phyloP scores from a whole-genome alignment of 805 yeast genomes.

The Metschnikowia matae region DNA sequence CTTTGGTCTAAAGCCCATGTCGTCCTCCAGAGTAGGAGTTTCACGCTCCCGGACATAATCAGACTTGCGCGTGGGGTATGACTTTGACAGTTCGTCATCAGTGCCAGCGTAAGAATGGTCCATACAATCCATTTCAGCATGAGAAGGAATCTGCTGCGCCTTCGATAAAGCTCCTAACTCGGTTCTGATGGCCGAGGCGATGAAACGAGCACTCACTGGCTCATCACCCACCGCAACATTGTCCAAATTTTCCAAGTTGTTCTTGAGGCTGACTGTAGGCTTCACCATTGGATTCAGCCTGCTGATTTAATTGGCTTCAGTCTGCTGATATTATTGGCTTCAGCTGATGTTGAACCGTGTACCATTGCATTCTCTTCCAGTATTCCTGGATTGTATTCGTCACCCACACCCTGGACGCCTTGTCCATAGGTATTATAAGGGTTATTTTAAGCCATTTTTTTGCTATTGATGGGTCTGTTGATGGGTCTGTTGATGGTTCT shows the following conservation, averaged over 20 bases:
- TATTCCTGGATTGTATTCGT: slow-evolving; percentile 63
- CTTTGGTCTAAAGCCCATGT: neutral
- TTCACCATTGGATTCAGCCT: no score
- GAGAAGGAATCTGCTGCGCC: no score
- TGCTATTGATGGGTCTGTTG: slow-evolving; percentile 24
- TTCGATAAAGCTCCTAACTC: no score
- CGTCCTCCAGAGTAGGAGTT: neutral
- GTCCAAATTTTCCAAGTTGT: no score
- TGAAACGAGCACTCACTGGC: no score
- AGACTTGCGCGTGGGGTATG: neutral
- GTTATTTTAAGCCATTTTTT: slow-evolving; percentile 27
- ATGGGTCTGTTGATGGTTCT: no score
- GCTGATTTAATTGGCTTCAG: no score
- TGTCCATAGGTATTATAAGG: slow-evolving; percentile 24
- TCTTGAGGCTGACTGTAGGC: slow-evolving; percentile 29
- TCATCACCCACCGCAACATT: no score
- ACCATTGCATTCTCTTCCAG: slow-evolving; percentile 64
- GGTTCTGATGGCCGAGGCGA: no score
- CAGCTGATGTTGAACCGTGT: slow-evolving; percentile 57
- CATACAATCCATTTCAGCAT: neutral
- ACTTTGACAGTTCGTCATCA: neutral
- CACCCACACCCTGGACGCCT: slow-evolving; percentile 22
- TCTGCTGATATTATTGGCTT: no score
- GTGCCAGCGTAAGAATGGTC: neutral
- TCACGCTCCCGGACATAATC: neutral